Percentiles rank a stretch among this genome's conserved stretches.
Conservation (phyloP, 2,329 filamentous ascomycete genomes). For the Mycosphaerella arachidis region DNA sequence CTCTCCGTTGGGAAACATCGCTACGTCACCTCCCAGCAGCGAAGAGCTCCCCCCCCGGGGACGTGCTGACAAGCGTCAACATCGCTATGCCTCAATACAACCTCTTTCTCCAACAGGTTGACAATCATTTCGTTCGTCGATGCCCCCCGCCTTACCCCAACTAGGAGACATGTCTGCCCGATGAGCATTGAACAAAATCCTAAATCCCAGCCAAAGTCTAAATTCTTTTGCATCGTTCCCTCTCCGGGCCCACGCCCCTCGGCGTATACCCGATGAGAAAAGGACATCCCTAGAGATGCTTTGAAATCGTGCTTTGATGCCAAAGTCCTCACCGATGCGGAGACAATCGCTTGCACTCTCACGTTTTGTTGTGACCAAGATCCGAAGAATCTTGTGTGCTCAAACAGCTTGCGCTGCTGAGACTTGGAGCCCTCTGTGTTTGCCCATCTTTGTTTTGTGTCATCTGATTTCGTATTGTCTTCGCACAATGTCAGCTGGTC, state of each 20-base stretch:
- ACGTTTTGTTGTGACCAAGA: neutral
- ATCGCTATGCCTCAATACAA: too few relatives aligned
- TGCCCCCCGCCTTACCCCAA: too few relatives aligned
- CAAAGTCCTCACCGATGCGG: neutral
- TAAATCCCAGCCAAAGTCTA: too few relatives aligned
- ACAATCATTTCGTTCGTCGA: too few relatives aligned
- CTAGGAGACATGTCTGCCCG: too few relatives aligned
- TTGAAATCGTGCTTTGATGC: neutral
- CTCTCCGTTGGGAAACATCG: too few relatives aligned
- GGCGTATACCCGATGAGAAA: conserved; percentile 9
- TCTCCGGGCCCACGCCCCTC: conserved; percentile 3
- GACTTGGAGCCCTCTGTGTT: neutral
- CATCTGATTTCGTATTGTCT: neutral
- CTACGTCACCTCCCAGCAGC: too few relatives aligned
- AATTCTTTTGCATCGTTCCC: neutral
- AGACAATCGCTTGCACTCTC: neutral
- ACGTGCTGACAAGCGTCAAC: too few relatives aligned
- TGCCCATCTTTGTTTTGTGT: neutral
- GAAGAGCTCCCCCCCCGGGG: too few relatives aligned
- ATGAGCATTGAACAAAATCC: too few relatives aligned
- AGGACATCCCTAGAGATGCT: conserved; percentile 4
- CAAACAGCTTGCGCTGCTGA: neutral
- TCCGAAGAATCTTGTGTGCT: neutral
- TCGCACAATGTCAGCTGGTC: neutral
- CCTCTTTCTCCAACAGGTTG: too few relatives aligned